Conservation (phyloP, 441 rosid species). For the Cnidoscolus chayamansa region DNA sequence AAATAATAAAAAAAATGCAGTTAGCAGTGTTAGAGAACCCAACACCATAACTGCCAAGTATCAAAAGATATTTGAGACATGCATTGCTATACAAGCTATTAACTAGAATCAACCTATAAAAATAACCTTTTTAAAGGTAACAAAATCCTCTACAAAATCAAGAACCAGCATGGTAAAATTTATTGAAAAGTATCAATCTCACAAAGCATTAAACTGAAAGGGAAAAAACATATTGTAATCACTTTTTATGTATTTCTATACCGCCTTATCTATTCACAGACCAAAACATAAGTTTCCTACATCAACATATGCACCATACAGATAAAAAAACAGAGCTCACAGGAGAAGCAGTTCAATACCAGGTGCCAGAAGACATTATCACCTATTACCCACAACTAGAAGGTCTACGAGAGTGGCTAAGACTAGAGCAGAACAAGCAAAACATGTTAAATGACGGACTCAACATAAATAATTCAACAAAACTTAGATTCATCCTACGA, state of each 20-base stretch:
- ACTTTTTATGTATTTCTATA: conserved; percentile 49
- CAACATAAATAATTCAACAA: conserved; percentile 35
- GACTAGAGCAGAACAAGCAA: conserved; percentile 35
- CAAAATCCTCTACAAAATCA: neutral
- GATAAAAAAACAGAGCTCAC: conserved; percentile 50
- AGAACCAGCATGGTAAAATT: neutral
- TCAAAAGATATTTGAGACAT: neutral
- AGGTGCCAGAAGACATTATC: conserved; percentile 48
- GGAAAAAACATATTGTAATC: conserved; percentile 28
- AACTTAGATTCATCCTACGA: conserved; percentile 33
- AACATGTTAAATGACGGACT: conserved; percentile 36
- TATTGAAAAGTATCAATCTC: neutral
- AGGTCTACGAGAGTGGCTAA: conserved; percentile 33
- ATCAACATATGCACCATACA: conserved; percentile 57
- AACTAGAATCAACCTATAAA: neutral
- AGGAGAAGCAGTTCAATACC: conserved; percentile 43
- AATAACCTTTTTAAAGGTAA: neutral
- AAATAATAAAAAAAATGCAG: neutral
- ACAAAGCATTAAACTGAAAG: conserved; percentile 16
- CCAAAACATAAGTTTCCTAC: conserved; percentile 52
- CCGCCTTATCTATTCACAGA: conserved; percentile 70
- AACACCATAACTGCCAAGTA: neutral
- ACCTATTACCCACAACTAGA: conserved; percentile 48
- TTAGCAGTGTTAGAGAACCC: neutral
- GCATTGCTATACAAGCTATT: neutral